Evolutionary conservation across 2,329 filamentous ascomycete genomes (phyloP), one percentile per base, ranked within the genome.

Genomic region (Penicillium polonicum): DNA sequence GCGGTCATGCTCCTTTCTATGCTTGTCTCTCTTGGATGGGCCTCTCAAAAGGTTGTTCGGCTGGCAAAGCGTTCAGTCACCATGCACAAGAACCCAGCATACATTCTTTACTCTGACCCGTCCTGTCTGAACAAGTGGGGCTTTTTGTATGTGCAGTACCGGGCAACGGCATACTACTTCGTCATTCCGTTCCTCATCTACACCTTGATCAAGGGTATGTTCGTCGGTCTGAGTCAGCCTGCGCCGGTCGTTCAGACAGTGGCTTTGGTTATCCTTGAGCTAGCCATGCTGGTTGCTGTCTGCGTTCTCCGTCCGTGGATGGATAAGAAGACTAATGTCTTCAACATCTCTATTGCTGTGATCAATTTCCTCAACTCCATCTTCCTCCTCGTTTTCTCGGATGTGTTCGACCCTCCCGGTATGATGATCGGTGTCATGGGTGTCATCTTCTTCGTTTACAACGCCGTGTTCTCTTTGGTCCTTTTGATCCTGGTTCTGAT

Each of bases 321-420:
- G 93, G 93, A 97, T 82, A 96, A 96, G 85, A 93, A 92, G 79
- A 96, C 91, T 60, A 97, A 97, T 76, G 88, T 88, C 48, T 96
- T 96, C 83, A 97, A 97, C 79, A 96, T 97, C 70, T 85, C 91
- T 60, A 97, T 97, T 68, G 89, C 87, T 61, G 88, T 86, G 45
- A 82, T 96, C 76, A 97, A 96, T 81, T 96, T 97, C 75, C 74
- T 97, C 69, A 96, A 94, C 76, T 84, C 88, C 55, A 87, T 97
- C 73, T 95, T 96, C 80, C 80, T 97, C 35, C 81, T 97, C 55
- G 85, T 97, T 68, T 96, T 96, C 79, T 91, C 91, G 25, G 84
- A 89, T 60, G 85, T 96, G 48, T 97, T 97, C 76, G 87, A 88
- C 64, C 88, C 92, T 65, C 92, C 92, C 17, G 83, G 84, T 41